Evolutionary conservation across 306 rosid genomes (phyloP).

Genomic region (Prunus dulcis): DNA sequence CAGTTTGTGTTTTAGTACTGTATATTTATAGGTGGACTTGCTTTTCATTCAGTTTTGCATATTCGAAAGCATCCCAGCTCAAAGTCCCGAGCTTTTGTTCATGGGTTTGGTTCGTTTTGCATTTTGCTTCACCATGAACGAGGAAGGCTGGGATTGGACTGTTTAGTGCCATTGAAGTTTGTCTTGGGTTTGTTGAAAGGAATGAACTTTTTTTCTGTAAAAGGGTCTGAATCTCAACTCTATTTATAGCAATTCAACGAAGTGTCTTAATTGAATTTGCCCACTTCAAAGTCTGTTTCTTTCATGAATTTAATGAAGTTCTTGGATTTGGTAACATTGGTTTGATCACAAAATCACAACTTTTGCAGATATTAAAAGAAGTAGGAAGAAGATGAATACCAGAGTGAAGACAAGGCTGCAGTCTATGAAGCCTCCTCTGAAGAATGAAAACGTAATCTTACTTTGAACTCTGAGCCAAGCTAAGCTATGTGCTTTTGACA

Average conservation of each 20-base stretch:
- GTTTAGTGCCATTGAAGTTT: slow-evolving; percentile 24
- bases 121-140: slow-evolving; percentile 17
- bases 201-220: slow-evolving; percentile 22
- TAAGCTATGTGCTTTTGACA: not conserved
- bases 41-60: not conserved
- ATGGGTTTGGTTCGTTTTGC: slow-evolving; percentile 20
- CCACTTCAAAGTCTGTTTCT: not conserved
- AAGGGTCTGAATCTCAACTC: slow-evolving; percentile 45
- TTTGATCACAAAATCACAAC: slow-evolving; percentile 10
- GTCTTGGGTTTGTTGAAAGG: slow-evolving; percentile 16
- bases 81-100: slow-evolving; percentile 6
- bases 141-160: slow-evolving; percentile 25
- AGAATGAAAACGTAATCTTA: slow-evolving; percentile 54
- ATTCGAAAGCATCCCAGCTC: slow-evolving; percentile 4
- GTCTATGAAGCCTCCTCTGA: slow-evolving; percentile 46
- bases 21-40: not conserved
- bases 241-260: not conserved
- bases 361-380: slow-evolving; percentile 35
- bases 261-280: slow-evolving; percentile 15
- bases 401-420: slow-evolving; percentile 38
- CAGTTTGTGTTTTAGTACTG: not conserved
- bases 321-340: not conserved
- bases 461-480: not conserved
- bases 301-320: slow-evolving; percentile 7
- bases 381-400: slow-evolving; percentile 45